Conservation (phyloP, 2,329 filamentous ascomycete genomes). For the Xylariomycetidae sp. region DNA sequence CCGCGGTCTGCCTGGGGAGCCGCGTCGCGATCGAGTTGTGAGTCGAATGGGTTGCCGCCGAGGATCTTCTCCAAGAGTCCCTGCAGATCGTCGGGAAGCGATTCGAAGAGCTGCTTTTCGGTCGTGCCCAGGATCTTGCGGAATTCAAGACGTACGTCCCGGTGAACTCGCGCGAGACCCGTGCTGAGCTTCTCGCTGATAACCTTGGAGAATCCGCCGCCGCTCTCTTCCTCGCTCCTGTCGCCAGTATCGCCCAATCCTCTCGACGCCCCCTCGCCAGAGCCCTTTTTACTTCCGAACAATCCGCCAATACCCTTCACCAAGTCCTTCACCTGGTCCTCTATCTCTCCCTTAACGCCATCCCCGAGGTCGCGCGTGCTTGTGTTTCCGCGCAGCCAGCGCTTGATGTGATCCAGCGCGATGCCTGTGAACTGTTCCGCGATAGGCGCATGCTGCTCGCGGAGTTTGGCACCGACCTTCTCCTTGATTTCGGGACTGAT, state of each 20-base stretch:
- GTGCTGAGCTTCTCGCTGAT: constrained; percentile 44
- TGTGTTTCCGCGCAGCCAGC: constrained; percentile 22
- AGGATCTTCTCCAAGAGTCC: constrained; percentile 41
- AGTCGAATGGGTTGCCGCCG: constrained; percentile 42
- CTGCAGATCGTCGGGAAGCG: constrained; percentile 39
- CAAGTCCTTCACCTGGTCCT: constrained; percentile 39
- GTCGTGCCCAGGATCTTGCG: constrained; percentile 38
- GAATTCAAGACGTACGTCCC: constrained; percentile 42
- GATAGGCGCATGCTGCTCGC: constrained; percentile 37
- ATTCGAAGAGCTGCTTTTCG: constrained; percentile 41
- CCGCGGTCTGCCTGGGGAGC: constrained; percentile 29
- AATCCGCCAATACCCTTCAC: constrained; percentile 39
- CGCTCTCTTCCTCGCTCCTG: constrained; percentile 21
- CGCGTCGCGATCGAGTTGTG: constrained; percentile 34
- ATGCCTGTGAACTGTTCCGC: constrained; percentile 43
- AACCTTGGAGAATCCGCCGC: constrained; percentile 38
- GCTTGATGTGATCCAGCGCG: constrained; percentile 42
- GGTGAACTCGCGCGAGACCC: constrained; percentile 37
- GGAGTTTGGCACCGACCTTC: constrained; percentile 34
- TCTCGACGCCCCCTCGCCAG: constrained; percentile 27
- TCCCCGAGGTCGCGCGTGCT: constrained; percentile 28
- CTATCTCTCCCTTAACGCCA: constrained; percentile 38
- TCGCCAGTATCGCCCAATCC: constrained; percentile 24
- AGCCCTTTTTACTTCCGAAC: constrained; percentile 34
- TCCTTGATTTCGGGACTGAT: constrained; percentile 45